Percentiles rank a stretch among this genome's conserved stretches.
These are phyloP conservation scores for Xerocomus nothofagi DNA, from an alignment of 1,284 basidiomycete genomes.

Conservation along the genomic window DNA sequence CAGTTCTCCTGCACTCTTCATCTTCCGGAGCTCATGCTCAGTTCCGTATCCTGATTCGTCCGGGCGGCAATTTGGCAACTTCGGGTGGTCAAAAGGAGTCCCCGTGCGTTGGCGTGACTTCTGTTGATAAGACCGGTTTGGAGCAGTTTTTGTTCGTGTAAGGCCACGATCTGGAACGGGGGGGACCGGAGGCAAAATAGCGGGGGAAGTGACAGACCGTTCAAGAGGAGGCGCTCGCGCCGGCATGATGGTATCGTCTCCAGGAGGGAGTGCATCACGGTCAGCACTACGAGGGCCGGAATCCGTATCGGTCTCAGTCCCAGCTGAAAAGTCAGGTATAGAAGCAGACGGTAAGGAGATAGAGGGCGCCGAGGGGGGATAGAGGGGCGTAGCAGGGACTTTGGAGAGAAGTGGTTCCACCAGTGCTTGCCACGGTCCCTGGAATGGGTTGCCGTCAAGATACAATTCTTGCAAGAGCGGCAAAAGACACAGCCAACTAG, in stretches of 20 bases:
- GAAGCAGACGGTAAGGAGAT: slow-evolving; percentile 53
- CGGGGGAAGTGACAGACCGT: slow-evolving; percentile 50
- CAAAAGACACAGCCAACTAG: slow-evolving; percentile 90
- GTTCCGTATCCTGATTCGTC: slow-evolving; percentile 43
- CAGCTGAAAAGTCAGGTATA: slow-evolving; percentile 36
- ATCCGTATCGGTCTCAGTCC: slow-evolving; percentile 54
- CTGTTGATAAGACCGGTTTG: slow-evolving; percentile 60
- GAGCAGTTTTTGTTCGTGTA: slow-evolving; percentile 67
- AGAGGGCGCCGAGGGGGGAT: slow-evolving; percentile 65
- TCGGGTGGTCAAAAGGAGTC: slow-evolving; percentile 20
- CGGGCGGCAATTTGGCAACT: slow-evolving; percentile 31
- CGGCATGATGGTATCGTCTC: slow-evolving; percentile 73
- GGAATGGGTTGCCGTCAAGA: slow-evolving; percentile 93
- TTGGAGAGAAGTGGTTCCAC: slow-evolving; percentile 78
- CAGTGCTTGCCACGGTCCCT: slow-evolving; percentile 86
- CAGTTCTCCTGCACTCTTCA: slow-evolving; percentile 86
- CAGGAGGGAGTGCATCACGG: slow-evolving; percentile 34
- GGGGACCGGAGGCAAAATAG: slow-evolving; percentile 30
- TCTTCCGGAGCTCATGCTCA: slow-evolving; percentile 71
- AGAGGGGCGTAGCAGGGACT: slow-evolving; percentile 57
- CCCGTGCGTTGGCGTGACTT: slow-evolving; percentile 40
- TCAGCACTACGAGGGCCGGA: slow-evolving; percentile 49
- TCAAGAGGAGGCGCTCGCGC: slow-evolving; percentile 53
- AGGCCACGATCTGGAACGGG: slow-evolving; percentile 45
- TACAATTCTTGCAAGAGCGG: slow-evolving; percentile 81